Percentiles rank a stretch among this genome's conserved stretches.
Evolutionary conservation across 139 green algal species (phyloP).

Genomic region (Micromonas commoda): DNA sequence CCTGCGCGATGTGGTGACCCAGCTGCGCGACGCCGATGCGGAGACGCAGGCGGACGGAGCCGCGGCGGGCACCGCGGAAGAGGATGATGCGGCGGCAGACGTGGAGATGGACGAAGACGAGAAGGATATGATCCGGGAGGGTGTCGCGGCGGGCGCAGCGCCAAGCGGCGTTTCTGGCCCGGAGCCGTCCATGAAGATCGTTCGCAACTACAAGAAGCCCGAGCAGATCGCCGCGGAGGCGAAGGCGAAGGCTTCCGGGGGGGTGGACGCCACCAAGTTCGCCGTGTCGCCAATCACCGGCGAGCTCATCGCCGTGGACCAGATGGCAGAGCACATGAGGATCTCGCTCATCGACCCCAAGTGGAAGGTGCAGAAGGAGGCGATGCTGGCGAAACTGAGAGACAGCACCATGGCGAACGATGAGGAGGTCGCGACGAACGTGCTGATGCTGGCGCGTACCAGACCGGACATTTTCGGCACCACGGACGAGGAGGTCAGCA

Average conservation of each 20-base stretch:
- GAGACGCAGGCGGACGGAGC: too few species aligned
- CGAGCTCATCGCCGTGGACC: slow-evolving; percentile 60
- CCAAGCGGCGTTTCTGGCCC: slow-evolving; percentile 6
- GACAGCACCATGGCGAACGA: slow-evolving; percentile 74
- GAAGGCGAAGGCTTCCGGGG: slow-evolving; percentile 2
- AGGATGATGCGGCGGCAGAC: too few species aligned
- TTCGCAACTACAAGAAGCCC: slow-evolving; percentile 82
- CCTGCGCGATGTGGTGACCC: slow-evolving; percentile 61
- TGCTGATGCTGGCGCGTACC: slow-evolving; percentile 70
- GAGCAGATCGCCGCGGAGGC: slow-evolving; percentile 38
- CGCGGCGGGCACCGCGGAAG: too few species aligned
- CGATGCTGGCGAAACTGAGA: slow-evolving; percentile 85
- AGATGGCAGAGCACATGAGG: slow-evolving; percentile 89
- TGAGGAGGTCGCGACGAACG: slow-evolving; percentile 90
- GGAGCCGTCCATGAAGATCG: slow-evolving; percentile 60
- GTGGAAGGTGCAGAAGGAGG: slow-evolving; percentile 87
- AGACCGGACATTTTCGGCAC: slow-evolving; percentile 93
- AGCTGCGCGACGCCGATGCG: neutral
- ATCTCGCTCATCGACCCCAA: slow-evolving; percentile 82
- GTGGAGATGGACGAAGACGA: slow-evolving; percentile 86
- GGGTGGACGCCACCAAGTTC: slow-evolving; percentile 64
- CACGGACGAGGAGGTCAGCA: slow-evolving; percentile 66
- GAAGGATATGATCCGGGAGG: slow-evolving; percentile 61
- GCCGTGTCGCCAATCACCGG: slow-evolving; percentile 95
- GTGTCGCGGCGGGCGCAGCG: slow-evolving; percentile 15